Evolutionary conservation across 1,139 yeast genomes (phyloP), one percentile per base, ranked within the genome.

Genomic region (Debaryomycetaceae sp.): DNA sequence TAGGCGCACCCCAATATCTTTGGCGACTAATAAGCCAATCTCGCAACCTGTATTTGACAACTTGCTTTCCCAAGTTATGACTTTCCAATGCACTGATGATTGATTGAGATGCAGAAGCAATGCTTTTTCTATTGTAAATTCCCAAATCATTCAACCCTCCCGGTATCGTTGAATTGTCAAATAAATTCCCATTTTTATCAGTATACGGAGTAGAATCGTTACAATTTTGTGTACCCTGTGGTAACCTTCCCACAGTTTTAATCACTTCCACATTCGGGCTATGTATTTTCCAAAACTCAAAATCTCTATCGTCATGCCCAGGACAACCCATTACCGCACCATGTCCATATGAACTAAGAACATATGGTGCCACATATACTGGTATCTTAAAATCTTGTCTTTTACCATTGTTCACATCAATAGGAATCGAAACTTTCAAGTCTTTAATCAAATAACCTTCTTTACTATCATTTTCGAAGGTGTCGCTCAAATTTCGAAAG

Each of bases 281-380:
- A 55, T 86, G 87, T 35, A 65, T 55, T 5, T 59, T 55, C 96
- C 97, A 91, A 56, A 92, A 91, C 3, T 71, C 87, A 51, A 58
- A 78, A 56, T 92, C 98, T 45, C 98, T 73, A 34, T 70, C 68
- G 57, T 92, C 98, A 59, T 91, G 98, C 0, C 85, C 96, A 2
- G 98, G 98, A 53, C 95, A 87, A 1, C 98, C 98, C 98, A 92
- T 91, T 0, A 92, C 98, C 1, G 96, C 95, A 34, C 96, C 96
- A 46, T 78, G 78, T 0, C 97, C 98, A 56, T 91, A 91, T 5
- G 76, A 68, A 5, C 86, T 81, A 30, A 91, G 60, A 1, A 92
- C 98, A 60, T 89, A 92, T 0, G 97, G 96, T 0, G 98, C 96
- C 2, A 76, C 91, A 65, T 78, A 92, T 0, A 92, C 80, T 0